These are phyloP conservation scores for Ustilago trichophora DNA, from an alignment of 1,284 basidiomycete species.

Conservation along the genomic window DNA sequence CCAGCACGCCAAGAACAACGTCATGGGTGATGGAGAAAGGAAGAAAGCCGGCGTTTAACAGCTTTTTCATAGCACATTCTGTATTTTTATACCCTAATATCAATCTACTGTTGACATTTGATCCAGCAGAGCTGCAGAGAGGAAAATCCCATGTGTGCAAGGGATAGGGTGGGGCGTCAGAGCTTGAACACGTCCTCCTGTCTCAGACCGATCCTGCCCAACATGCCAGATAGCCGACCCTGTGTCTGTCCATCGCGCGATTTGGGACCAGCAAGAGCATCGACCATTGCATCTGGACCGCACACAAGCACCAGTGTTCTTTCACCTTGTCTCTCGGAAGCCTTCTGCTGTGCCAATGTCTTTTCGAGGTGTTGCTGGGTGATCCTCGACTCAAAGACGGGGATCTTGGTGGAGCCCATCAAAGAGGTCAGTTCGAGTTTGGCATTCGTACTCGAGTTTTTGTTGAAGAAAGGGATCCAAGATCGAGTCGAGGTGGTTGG, in stretches of 20 bases:
- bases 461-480: conserved; percentile 12
- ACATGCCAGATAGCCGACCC: conserved; percentile 31
- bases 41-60: conserved; percentile 34
- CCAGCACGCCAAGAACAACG: conserved; percentile 22
- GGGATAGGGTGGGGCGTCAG: too few relatives aligned
- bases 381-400: conserved; percentile 37
- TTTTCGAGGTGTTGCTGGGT: conserved; percentile 25
- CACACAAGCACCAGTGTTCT: conserved; percentile 37
- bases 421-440: conserved; percentile 10
- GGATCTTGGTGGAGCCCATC: conserved; percentile 4
- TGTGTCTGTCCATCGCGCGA: conserved; percentile 34
- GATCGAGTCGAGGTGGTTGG: too few relatives aligned
- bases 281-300: conserved; percentile 50
- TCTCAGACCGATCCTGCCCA: conserved; percentile 16
- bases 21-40: conserved; percentile 25
- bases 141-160: too few relatives aligned
- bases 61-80: too few relatives aligned
- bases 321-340: not conserved
- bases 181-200: conserved; percentile 49
- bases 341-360: not conserved
- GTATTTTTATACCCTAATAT: not conserved
- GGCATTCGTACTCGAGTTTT: not conserved
- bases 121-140: too few relatives aligned
- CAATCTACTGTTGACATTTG: conserved; percentile 4
- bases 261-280: conserved; percentile 34